Evolutionary conservation across 768 basidiomycete genomes (phyloP).

Genomic region (Fistulinella prunicolor): DNA sequence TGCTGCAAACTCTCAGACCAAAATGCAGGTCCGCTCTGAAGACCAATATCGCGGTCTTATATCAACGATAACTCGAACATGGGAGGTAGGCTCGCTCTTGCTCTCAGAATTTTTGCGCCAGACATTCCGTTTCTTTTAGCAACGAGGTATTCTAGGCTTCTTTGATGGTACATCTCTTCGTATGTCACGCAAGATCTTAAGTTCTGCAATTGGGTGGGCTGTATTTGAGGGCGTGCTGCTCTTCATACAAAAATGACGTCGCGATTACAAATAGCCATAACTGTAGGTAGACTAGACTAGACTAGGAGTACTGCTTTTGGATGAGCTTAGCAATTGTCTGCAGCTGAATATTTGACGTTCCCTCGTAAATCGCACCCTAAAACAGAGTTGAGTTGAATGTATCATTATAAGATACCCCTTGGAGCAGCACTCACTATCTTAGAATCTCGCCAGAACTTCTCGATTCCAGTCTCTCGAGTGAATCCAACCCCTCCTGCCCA

Average conservation of each 20-base stretch:
- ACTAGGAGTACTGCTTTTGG: slow-evolving; percentile 78
- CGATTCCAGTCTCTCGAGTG: slow-evolving; percentile 91
- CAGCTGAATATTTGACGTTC: slow-evolving; percentile 97
- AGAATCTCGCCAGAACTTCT: slow-evolving; percentile 95
- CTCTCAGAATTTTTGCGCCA: neutral
- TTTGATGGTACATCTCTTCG: slow-evolving; percentile 85
- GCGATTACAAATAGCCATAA: neutral
- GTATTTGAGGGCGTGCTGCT: slow-evolving; percentile 81
- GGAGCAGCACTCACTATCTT: slow-evolving; percentile 70
- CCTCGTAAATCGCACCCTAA: slow-evolving; percentile 89
- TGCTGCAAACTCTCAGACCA: slow-evolving; percentile 54
- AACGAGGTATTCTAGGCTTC: slow-evolving; percentile 77
- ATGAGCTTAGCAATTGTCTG: slow-evolving; percentile 94
- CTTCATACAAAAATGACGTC: slow-evolving; percentile 41
- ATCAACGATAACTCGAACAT: slow-evolving; percentile 63
- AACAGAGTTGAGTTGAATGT: neutral
- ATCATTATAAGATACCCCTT: neutral
- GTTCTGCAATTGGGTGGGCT: slow-evolving; percentile 90
- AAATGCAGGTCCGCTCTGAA: slow-evolving; percentile 86
- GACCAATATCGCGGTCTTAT: slow-evolving; percentile 69
- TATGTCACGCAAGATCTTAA: slow-evolving; percentile 80
- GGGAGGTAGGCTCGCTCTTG: slow-evolving; percentile 49
- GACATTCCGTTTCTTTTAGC: slow-evolving; percentile 41
- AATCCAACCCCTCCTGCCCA: slow-evolving; percentile 95
- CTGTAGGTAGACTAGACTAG: too few species aligned